phyloP scores from a whole-genome alignment of 176 grass and related monocot genomes.

The Avena eriantha region DNA sequence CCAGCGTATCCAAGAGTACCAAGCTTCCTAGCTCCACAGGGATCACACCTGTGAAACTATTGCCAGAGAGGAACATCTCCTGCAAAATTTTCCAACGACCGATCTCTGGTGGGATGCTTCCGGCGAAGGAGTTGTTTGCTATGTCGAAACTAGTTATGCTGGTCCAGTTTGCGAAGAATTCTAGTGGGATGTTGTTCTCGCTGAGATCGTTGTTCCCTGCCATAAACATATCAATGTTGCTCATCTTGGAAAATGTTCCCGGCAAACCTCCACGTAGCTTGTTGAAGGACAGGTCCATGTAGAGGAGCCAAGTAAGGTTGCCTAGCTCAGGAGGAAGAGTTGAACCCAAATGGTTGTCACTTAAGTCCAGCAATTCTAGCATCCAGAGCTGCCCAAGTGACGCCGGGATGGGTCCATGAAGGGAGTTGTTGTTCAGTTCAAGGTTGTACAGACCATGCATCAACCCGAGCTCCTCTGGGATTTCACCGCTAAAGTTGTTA shows the following conservation, averaged over 20 bases:
- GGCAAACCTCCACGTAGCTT: background rate
- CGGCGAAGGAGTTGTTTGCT: background rate
- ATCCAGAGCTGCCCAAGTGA: background rate
- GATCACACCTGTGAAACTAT: background rate
- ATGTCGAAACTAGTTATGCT: background rate
- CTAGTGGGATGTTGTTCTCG: background rate
- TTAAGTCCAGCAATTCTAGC: too few species aligned
- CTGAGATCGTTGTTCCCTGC: too few species aligned
- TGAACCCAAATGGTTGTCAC: too few species aligned
- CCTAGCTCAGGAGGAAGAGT: background rate
- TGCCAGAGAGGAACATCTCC: background rate
- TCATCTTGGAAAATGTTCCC: background rate
- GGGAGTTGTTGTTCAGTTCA: too few species aligned
- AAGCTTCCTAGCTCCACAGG: background rate
- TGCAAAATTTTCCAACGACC: background rate
- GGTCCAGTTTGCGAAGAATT: background rate
- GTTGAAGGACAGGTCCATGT: background rate
- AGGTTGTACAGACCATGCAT: too few species aligned
- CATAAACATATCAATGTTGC: rapidly evolving
- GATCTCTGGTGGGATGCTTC: constrained; percentile 47
- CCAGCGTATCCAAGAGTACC: background rate
- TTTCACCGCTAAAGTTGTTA: too few species aligned
- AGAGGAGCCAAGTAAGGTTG: background rate
- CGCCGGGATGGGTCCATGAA: too few species aligned
- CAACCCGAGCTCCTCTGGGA: too few species aligned